Evolutionary conservation across 345 rosid genomes (phyloP).

Genomic region (sweet orange (Citrus sinensis)): DNA sequence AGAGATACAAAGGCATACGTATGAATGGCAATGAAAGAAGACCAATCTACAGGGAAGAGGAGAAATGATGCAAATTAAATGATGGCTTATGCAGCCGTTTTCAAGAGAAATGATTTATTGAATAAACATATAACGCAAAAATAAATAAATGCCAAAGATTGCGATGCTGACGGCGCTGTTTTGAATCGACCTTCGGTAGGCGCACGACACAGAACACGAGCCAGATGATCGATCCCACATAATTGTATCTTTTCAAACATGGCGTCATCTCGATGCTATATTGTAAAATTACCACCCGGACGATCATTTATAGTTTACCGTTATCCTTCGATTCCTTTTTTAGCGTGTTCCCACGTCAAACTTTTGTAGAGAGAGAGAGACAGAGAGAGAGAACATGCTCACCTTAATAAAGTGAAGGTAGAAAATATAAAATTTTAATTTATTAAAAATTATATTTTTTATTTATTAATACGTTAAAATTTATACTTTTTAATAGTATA

Average conservation of each 20-base stretch:
- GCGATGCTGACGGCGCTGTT: conserved; percentile 39
- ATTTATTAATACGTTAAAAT: too few relatives aligned
- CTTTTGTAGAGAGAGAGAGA: too few relatives aligned
- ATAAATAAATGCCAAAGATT: not conserved
- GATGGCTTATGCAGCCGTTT: conserved; percentile 61
- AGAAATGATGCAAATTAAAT: conserved; percentile 21
- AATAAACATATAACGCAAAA: not conserved
- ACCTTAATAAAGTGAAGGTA: too few relatives aligned
- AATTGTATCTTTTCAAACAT: not conserved
- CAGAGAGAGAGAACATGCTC: too few relatives aligned
- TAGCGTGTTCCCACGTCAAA: not conserved
- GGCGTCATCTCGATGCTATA: not conserved
- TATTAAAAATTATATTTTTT: too few relatives aligned
- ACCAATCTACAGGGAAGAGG: conserved; percentile 24
- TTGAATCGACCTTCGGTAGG: conserved; percentile 7
- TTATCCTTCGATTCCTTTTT: not conserved
- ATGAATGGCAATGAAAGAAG: not conserved
- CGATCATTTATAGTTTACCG: not conserved
- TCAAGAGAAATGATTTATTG: conserved; percentile 28
- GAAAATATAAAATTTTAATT: too few relatives aligned
- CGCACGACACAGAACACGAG: not conserved
- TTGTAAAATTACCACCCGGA: conserved; percentile 21
- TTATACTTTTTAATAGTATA: too few relatives aligned
- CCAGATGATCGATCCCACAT: not conserved
- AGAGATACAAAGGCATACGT: not conserved